Evolutionary conservation across 1,139 yeast genomes (phyloP).

Genomic region (Protomyces pachydermus): DNA sequence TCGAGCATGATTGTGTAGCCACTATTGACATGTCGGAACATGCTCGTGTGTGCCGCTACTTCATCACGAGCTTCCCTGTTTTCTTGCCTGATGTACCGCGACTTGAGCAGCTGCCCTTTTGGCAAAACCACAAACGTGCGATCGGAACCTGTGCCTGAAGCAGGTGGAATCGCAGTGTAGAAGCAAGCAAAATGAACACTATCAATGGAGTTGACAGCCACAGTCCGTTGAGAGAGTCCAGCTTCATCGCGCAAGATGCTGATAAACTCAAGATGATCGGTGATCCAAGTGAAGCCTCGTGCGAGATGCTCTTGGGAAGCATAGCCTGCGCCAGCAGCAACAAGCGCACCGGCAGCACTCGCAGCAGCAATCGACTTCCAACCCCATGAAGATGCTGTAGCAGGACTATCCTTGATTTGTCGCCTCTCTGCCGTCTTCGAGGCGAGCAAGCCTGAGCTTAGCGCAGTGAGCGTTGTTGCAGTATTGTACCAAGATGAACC

Average conservation of each 20-base stretch:
- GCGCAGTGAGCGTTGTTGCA: constrained; percentile 30
- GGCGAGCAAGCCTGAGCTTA: constrained; percentile 28
- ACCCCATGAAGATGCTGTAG: constrained; percentile 17
- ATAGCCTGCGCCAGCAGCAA: constrained; percentile 32
- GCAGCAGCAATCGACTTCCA: constrained; percentile 32
- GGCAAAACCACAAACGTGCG: constrained; percentile 33
- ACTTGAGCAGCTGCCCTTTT: constrained; percentile 30
- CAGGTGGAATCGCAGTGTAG: constrained; percentile 1
- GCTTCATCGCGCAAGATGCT: constrained; percentile 28
- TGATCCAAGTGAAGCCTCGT: constrained; percentile 31
- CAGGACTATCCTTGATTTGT: neutral
- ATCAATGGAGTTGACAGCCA: constrained; percentile 29
- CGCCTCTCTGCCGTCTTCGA: constrained; percentile 26
- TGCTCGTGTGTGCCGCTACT: constrained; percentile 32
- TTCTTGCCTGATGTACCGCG: constrained; percentile 30
- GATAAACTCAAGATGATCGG: constrained; percentile 32
- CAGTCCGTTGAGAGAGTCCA: constrained; percentile 26
- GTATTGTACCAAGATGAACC: constrained; percentile 28
- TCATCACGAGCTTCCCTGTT: constrained; percentile 31
- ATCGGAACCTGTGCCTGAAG: neutral
- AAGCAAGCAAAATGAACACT: constrained; percentile 10
- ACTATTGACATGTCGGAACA: constrained; percentile 30
- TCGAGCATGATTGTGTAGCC: constrained; percentile 28
- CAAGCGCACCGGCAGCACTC: constrained; percentile 32
- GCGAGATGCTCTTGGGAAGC: constrained; percentile 30